These are phyloP conservation scores for Lachnellula occidentalis DNA, from an alignment of 2,329 filamentous ascomycete species.

Conservation along the genomic window DNA sequence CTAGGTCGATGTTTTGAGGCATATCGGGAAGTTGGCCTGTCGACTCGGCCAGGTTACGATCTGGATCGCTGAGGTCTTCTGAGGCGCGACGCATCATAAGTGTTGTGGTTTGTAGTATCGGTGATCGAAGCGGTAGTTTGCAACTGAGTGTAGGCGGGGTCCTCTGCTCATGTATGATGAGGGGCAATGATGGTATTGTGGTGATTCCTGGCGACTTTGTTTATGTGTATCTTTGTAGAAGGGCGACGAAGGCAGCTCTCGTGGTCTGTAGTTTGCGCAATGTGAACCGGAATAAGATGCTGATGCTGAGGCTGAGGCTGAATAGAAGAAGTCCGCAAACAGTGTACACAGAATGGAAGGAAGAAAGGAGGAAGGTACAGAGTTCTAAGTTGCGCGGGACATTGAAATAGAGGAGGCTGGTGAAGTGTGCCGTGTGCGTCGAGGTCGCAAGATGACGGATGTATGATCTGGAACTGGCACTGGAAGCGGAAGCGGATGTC, in stretches of 20 bases:
- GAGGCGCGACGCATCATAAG: constrained; percentile 29
- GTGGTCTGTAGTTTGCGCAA: neutral
- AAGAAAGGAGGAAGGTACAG: constrained; percentile 5
- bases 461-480: too few relatives aligned
- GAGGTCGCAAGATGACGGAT: constrained; percentile 11
- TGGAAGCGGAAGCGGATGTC: too few relatives aligned
- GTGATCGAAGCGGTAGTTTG: neutral
- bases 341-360: constrained; percentile 14
- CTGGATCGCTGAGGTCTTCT: constrained; percentile 29
- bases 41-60: constrained; percentile 31
- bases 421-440: neutral
- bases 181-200: neutral
- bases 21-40: constrained; percentile 17
- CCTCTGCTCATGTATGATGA: too few relatives aligned
- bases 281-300: neutral
- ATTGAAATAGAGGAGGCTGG: constrained; percentile 19
- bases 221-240: neutral
- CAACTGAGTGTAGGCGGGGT: too few relatives aligned
- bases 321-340: neutral
- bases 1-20: constrained; percentile 22
- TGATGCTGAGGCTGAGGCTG: neutral
- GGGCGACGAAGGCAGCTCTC: neutral
- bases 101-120: neutral
- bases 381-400: neutral
- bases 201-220: neutral